These are phyloP conservation scores for Kalanchoe fedtschenkoi DNA, from an alignment of 164 flowering plant species.

Conservation along the genomic window DNA sequence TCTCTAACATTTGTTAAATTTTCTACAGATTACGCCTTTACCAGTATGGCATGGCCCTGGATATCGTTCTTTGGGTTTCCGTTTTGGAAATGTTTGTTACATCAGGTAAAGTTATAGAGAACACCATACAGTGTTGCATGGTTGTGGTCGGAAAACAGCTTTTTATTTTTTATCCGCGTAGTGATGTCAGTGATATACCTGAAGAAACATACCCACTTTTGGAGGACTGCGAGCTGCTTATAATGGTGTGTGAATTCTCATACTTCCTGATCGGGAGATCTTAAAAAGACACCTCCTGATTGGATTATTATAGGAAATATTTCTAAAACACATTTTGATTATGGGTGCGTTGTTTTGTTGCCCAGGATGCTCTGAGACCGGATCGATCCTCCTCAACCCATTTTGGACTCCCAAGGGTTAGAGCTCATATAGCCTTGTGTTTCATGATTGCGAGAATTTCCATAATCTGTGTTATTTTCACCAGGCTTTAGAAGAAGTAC, in stretches of 20 bases:
- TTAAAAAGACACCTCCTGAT: background rate
- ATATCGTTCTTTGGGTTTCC: constrained; percentile 91
- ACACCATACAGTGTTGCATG: background rate
- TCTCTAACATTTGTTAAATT: background rate
- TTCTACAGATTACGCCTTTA: constrained; percentile 71
- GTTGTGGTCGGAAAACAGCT: background rate
- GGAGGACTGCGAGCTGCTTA: constrained; percentile 63
- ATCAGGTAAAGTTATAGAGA: constrained; percentile 52
- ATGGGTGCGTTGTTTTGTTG: background rate
- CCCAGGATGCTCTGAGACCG: constrained; percentile 82
- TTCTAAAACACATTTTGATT: background rate
- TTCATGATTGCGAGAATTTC: background rate
- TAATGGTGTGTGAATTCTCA: constrained; percentile 38
- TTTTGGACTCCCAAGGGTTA: constrained; percentile 85
- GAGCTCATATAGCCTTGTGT: background rate
- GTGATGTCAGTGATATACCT: constrained; percentile 94
- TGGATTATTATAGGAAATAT: background rate
- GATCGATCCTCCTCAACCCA: constrained; percentile 90
- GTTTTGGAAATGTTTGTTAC: constrained; percentile 86
- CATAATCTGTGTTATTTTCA: constrained; percentile 4
- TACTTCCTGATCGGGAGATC: constrained; percentile 11
- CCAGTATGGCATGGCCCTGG: constrained; percentile 93
- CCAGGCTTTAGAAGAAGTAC: constrained; percentile 89
- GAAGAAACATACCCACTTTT: constrained; percentile 83
- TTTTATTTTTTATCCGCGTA: constrained; percentile 15